Evolutionary conservation across 768 basidiomycete species (phyloP).

Genomic region (Rhodosporidiobolus odoratus): DNA sequence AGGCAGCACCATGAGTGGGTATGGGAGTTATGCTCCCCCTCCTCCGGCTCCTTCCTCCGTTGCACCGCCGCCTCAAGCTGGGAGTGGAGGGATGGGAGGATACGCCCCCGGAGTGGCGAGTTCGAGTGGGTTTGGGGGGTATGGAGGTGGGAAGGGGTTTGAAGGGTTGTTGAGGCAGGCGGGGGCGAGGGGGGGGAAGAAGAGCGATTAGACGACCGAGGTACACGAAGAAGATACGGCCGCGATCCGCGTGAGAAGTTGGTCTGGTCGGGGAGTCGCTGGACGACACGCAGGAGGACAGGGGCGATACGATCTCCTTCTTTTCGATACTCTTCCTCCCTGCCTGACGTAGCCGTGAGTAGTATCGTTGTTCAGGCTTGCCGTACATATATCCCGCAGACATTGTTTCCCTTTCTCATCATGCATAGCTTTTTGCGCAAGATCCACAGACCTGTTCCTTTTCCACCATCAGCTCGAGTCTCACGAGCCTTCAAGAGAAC

Average conservation of each 20-base stretch:
- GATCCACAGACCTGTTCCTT: background rate
- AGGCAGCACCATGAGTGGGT: background rate
- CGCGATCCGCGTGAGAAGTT: background rate
- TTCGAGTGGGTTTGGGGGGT: background rate
- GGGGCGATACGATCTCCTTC: background rate
- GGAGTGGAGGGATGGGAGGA: background rate
- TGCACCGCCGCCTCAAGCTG: too few relatives aligned
- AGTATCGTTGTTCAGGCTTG: background rate
- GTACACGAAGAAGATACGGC: too few relatives aligned
- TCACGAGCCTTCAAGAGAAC: background rate
- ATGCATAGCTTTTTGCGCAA: background rate
- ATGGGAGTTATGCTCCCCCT: conserved; percentile 7
- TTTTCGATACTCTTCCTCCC: background rate
- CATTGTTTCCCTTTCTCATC: background rate
- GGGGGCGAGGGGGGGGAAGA: conserved; percentile 28
- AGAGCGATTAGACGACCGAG: conserved; percentile 25
- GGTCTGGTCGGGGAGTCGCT: background rate
- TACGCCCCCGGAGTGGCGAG: background rate
- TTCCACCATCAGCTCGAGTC: background rate
- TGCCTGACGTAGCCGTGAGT: too few relatives aligned
- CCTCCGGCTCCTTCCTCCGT: too few relatives aligned
- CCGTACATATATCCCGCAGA: background rate
- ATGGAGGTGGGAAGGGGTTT: conserved; percentile 13
- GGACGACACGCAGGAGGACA: background rate
- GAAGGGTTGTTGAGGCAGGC: conserved; percentile 21